phyloP scores from a whole-genome alignment of 2,329 filamentous ascomycete genomes.

The Pyricularia sp. region DNA sequence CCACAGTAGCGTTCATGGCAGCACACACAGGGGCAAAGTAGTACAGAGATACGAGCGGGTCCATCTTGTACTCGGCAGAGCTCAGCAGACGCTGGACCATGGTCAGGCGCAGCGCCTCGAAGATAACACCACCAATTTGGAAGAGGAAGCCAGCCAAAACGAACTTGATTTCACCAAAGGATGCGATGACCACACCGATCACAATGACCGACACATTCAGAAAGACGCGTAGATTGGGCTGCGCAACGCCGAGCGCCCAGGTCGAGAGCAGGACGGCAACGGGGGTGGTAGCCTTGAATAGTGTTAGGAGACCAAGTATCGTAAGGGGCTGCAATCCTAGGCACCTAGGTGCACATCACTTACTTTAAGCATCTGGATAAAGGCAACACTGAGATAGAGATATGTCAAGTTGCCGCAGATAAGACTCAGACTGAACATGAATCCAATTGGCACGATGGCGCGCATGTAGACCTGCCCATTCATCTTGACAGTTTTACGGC shows the following conservation, averaged over 20 bases:
- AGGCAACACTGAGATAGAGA: constrained; percentile 86
- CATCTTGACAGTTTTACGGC: constrained; percentile 94
- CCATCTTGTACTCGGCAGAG: constrained; percentile 83
- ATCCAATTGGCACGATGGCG: constrained; percentile 84
- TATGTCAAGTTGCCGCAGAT: constrained; percentile 96
- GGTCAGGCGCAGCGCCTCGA: constrained; percentile 71
- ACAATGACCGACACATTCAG: constrained; percentile 93
- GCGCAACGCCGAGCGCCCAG: constrained; percentile 74
- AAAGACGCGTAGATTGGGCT: constrained; percentile 75
- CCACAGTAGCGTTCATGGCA: constrained; percentile 63
- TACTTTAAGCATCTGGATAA: constrained; percentile 93
- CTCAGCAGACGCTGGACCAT: constrained; percentile 75
- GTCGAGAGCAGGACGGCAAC: constrained; percentile 84
- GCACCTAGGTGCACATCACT: constrained; percentile 28
- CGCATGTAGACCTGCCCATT: constrained; percentile 84
- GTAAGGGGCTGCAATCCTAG: constrained; percentile 1
- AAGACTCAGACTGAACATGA: constrained; percentile 91
- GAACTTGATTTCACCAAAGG: constrained; percentile 91
- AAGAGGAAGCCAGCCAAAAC: constrained; percentile 66
- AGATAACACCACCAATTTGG: constrained; percentile 66
- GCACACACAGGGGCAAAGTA: constrained; percentile 82
- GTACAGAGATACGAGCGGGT: constrained; percentile 76
- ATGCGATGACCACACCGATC: constrained; percentile 85
- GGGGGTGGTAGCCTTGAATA: constrained; percentile 64
- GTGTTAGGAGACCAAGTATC: constrained; percentile 4